Base-by-base conservation (phyloP, 164 flowering plant genomes). In the Piper betle region DNA sequence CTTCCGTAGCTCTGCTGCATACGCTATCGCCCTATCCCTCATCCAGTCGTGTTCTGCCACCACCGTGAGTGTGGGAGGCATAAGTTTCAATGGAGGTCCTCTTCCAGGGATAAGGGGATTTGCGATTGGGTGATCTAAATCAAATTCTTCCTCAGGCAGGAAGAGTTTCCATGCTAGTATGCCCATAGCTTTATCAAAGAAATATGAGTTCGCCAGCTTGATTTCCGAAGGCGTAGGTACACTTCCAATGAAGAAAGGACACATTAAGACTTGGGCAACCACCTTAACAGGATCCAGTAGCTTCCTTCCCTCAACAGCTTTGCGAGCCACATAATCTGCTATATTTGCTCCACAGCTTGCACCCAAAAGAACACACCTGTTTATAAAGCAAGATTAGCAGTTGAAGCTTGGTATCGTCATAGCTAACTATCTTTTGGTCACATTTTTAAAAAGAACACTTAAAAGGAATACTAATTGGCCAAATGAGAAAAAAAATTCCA, bases 11-110 rank as follows among this genome's bases (percentile, higher is more conserved):
- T 78, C 84, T 72, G 78, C 81, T 18, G 84, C 77, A 64, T 80
- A 82, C 18, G 86, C 79, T 55, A 78, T 82, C 8, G 84, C 86
- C 37, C 86, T 76, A 62, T 82, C 86, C 38, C 84, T 65, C 86
- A 82, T 80, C 83, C 81, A 80, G 20, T 82, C 86, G 39, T 80
- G 84, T 65, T 82, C 86, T 9, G 84, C 86, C 13, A 80, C 77
- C 48, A 82, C 70, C n/a, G 82, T 80, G 6, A 82, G 72, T 8
- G 84, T 82, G 10, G 86, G 86, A 6, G 86, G 86, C 84, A 80
- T 78, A 62, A 9, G 54, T 57, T 76, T 82, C 25, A 79, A 62
- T 42, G 82, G 82, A 19, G 76, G 73, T 39, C 61, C 64, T 62
- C 82, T 66, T 20, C 70, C 72, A 25, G 78, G 73, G 41, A 70